These are phyloP conservation scores for Cryomyces minteri DNA, from an alignment of 495 filamentous ascomycete genomes.

Conservation along the genomic window DNA sequence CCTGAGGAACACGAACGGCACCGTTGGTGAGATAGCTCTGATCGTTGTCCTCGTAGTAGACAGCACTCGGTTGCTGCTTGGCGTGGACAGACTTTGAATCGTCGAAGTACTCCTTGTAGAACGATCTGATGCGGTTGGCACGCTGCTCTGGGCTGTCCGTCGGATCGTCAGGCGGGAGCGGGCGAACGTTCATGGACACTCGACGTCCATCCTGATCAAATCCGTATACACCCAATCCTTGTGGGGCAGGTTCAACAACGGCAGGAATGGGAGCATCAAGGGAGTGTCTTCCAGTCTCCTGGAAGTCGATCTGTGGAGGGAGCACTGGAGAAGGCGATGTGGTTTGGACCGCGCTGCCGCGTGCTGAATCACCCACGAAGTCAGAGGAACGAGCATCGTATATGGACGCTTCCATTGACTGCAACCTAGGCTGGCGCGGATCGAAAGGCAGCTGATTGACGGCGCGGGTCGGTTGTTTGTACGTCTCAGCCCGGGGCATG, in stretches of 20 bases:
- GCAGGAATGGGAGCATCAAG: slow-evolving; percentile 16
- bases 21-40: slow-evolving; percentile 41
- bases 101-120: slow-evolving; percentile 99
- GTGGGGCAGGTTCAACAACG: slow-evolving; percentile 9
- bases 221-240: slow-evolving; percentile 33
- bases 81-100: slow-evolving; percentile 38
- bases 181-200: slow-evolving; percentile 79
- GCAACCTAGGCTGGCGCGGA: slow-evolving; percentile 11
- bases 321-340: slow-evolving; percentile 20
- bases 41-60: slow-evolving; percentile 55
- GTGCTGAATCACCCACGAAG: slow-evolving; percentile 33
- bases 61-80: slow-evolving; percentile 18
- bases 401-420: slow-evolving; percentile 18
- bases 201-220: slow-evolving; percentile 43
- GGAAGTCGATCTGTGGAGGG: background rate
- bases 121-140: slow-evolving; percentile 91
- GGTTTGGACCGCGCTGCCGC: slow-evolving; percentile 41
- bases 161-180: slow-evolving; percentile 78
- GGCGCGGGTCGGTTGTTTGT: too few species aligned
- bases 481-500: too few species aligned
- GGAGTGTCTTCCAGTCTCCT: background rate
- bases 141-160: slow-evolving; percentile 76
- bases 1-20: slow-evolving; percentile 53
- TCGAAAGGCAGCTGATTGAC: background rate
- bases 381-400: slow-evolving; percentile 10